A percentile compares a stretch with the other conserved stretches of the same genome.
Evolutionary conservation across 768 basidiomycete species (phyloP).

Genomic region (Paxillus involutus): DNA sequence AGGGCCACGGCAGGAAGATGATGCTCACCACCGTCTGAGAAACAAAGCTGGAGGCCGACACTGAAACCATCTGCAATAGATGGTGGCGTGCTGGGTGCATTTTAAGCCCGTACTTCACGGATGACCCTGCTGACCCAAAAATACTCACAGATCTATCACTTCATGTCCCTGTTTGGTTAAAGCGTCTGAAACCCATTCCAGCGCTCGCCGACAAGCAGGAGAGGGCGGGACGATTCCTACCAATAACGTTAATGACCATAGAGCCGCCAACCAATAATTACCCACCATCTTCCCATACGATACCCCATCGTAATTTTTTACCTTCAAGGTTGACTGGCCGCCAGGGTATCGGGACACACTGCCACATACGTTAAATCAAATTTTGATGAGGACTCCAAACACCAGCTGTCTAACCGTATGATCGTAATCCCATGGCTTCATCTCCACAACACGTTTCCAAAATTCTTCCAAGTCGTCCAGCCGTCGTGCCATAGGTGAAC

Average conservation of each 20-base stretch:
- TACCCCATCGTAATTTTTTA: slow-evolving; percentile 39
- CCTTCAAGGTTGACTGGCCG: slow-evolving; percentile 31
- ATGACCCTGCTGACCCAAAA: not conserved
- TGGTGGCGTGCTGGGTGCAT: slow-evolving; percentile 40
- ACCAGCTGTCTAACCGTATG: slow-evolving; percentile 30
- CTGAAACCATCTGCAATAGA: slow-evolving; percentile 47
- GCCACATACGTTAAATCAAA: not conserved
- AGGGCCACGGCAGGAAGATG: not conserved
- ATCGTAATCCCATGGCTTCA: slow-evolving; percentile 45
- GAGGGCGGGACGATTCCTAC: slow-evolving; percentile 38
- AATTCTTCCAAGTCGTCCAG: slow-evolving; percentile 43
- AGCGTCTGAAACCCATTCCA: slow-evolving; percentile 33
- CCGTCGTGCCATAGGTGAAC: slow-evolving; percentile 41
- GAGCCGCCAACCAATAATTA: not conserved
- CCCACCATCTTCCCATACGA: slow-evolving; percentile 44
- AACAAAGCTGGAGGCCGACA: slow-evolving; percentile 53
- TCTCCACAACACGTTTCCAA: slow-evolving; percentile 42
- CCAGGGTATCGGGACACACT: slow-evolving; percentile 48
- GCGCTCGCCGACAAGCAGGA: slow-evolving; percentile 40
- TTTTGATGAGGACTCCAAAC: not conserved
- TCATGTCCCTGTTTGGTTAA: slow-evolving; percentile 38
- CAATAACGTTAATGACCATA: not conserved
- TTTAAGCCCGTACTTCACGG: not conserved
- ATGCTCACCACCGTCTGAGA: slow-evolving; percentile 53
- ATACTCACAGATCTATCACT: slow-evolving; percentile 38